Percentiles rank a stretch among this genome's conserved stretches.
These are phyloP conservation scores for Trichoderma sp. DNA, from an alignment of 2,329 filamentous ascomycete species.

Conservation along the genomic window DNA sequence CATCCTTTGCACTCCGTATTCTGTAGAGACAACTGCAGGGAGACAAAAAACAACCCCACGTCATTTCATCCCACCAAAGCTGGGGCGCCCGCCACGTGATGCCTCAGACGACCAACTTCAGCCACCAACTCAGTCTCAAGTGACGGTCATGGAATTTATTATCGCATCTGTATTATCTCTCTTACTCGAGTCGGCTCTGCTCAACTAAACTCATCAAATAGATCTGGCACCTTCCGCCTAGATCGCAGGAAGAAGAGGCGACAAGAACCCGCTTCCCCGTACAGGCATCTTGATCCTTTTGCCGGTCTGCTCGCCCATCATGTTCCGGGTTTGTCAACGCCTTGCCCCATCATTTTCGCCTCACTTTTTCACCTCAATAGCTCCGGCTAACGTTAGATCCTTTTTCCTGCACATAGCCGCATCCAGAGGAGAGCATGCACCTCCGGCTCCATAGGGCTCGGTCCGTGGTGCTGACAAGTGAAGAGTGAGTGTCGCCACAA, in stretches of 20 bases:
- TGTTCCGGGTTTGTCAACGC: conserved; percentile 26
- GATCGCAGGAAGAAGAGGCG: background rate
- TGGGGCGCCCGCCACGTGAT: background rate
- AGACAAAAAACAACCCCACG: background rate
- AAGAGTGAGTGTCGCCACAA: conserved; percentile 60
- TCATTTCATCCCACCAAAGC: background rate
- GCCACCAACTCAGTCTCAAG: background rate
- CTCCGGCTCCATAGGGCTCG: conserved; percentile 81
- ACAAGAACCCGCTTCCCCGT: too few relatives aligned
- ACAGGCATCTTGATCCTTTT: background rate
- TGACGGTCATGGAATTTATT: background rate
- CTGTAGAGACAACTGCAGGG: background rate
- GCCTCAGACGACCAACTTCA: background rate
- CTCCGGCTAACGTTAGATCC: background rate
- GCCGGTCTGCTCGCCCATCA: conserved; percentile 3
- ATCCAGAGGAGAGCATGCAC: conserved; percentile 73
- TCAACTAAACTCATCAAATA: background rate
- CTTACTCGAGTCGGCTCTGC: background rate
- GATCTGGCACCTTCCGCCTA: background rate
- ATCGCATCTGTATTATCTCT: background rate
- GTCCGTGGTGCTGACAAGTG: conserved; percentile 76
- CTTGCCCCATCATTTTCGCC: background rate
- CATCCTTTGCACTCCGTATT: background rate
- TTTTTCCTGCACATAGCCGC: conserved; percentile 45
- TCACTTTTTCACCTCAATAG: background rate